Evolutionary conservation across 2,329 filamentous ascomycete genomes (phyloP), one percentile per base, ranked within the genome.

Genomic region (Amauroascus verrucosus): DNA sequence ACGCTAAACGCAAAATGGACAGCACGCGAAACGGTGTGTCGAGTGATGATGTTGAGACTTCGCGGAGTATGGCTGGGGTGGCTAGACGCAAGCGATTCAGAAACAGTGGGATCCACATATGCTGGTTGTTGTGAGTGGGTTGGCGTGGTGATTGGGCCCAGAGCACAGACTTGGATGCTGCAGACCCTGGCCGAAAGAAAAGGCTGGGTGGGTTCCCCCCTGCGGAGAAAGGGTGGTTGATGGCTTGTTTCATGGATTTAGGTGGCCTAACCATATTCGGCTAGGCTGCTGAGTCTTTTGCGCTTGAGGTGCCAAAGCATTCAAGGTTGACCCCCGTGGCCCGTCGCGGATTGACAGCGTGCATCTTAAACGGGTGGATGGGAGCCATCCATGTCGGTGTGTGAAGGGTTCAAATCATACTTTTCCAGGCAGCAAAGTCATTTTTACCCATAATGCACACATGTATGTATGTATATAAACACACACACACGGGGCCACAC

Each of bases 241-340:
- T 52, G 49, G 49, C 49, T 44, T 52, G 49, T 52, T 52, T 52
- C 49, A 52, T 30, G 41, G 49, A 26, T 46, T 38, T 28, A 22
- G 41, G 16, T 16, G 26, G 28, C 3, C 40, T 51, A 51, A n/a
- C 48, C 26, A 26, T 3, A 51, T 33, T 9, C 1, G 49, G n/a
- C 24, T 43, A 48, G 46, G 13, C 33, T 18, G 46, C 46, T 48
- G 32, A 11, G 6, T n/a, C 37, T 22, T 28, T 26, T 41, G 24
- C 11, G 48, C 40, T 20, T 32, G 38, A 28, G 35, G 48, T 51
- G 48, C 26, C 48, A 38, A 40, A 48, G 28, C 46, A 32, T 38
- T 37, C 46, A 43, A 16, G 48, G 48, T 51, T 41, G 28, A 51
- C 48, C 48, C 48, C 48, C 24, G 48, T 44, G 48, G 22, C 48